phyloP scores from a whole-genome alignment of 495 filamentous ascomycete genomes.

The Bathelium albidoporum region DNA sequence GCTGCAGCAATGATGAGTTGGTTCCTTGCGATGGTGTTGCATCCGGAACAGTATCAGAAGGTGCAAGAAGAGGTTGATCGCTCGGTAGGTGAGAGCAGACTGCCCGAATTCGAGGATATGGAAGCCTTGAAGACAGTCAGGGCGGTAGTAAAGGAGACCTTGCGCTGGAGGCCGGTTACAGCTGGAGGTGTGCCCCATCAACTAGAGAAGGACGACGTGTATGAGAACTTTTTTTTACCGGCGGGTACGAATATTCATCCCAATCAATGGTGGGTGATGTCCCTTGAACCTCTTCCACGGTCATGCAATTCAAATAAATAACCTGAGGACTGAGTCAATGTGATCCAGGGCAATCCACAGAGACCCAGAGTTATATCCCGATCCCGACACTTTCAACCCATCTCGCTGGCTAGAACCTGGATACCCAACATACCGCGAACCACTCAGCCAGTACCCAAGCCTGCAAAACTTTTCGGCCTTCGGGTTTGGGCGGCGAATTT shows the following conservation, averaged over 20 bases:
- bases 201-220: conserved; percentile 25
- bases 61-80: background rate
- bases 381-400: conserved; percentile 30
- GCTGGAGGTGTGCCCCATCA: conserved; percentile 26
- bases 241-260: conserved; percentile 25
- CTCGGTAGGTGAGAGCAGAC: conserved; percentile 12
- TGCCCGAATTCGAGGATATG: conserved; percentile 22
- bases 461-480: conserved; percentile 24
- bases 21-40: conserved; percentile 25
- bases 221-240: conserved; percentile 24
- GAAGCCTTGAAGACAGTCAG: conserved; percentile 15
- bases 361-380: conserved; percentile 28
- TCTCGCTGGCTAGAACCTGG: conserved; percentile 29
- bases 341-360: conserved; percentile 25
- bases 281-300: conserved; percentile 4
- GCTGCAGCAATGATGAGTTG: conserved; percentile 25
- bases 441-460: conserved; percentile 23
- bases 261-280: conserved; percentile 16
- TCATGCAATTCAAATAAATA: background rate
- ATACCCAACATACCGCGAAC: conserved; percentile 26
- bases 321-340: background rate
- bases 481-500: conserved; percentile 29
- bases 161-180: conserved; percentile 29
- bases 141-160: conserved; percentile 23
- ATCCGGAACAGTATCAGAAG: conserved; percentile 21